phyloP scores from a whole-genome alignment of 1,284 basidiomycete genomes.

The Apiotrichum brassicae region DNA sequence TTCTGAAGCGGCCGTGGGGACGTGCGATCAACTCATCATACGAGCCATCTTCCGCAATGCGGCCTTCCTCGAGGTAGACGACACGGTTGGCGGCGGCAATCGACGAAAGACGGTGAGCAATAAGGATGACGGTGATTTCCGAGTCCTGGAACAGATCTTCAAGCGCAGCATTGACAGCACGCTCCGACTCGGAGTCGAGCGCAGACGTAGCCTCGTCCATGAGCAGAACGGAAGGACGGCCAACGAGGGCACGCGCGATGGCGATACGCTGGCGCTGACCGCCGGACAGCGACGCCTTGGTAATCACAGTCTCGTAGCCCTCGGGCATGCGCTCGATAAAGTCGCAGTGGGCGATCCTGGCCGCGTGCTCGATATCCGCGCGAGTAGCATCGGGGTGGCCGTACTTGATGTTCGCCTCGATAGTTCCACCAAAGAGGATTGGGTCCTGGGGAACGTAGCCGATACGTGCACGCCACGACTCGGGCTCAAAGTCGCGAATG shows the following conservation, averaged over 20 bases:
- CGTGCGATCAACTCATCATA: slow-evolving; percentile 47
- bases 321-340: slow-evolving; percentile 42
- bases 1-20: slow-evolving; percentile 39
- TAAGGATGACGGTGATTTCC: slow-evolving; percentile 51
- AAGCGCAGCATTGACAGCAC: slow-evolving; percentile 47
- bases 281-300: slow-evolving; percentile 45
- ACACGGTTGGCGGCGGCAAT: slow-evolving; percentile 50
- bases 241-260: slow-evolving; percentile 50
- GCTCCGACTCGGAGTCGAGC: slow-evolving; percentile 41
- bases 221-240: slow-evolving; percentile 48
- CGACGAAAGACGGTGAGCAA: slow-evolving; percentile 50
- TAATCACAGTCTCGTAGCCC: slow-evolving; percentile 44
- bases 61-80: slow-evolving; percentile 49
- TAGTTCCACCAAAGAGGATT: slow-evolving; percentile 73
- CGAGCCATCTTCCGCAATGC: slow-evolving; percentile 48
- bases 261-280: slow-evolving; percentile 51
- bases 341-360: slow-evolving; percentile 42
- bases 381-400: slow-evolving; percentile 36
- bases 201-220: slow-evolving; percentile 46
- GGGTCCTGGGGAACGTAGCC: slow-evolving; percentile 55
- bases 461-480: slow-evolving; percentile 81
- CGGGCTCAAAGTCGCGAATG: slow-evolving; percentile 62
- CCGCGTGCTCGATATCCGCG: slow-evolving; percentile 36
- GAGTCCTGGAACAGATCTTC: slow-evolving; percentile 47
- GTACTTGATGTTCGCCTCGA: slow-evolving; percentile 66